Conservation (phyloP, 805 yeast genomes). For the Starmerella apis region DNA sequence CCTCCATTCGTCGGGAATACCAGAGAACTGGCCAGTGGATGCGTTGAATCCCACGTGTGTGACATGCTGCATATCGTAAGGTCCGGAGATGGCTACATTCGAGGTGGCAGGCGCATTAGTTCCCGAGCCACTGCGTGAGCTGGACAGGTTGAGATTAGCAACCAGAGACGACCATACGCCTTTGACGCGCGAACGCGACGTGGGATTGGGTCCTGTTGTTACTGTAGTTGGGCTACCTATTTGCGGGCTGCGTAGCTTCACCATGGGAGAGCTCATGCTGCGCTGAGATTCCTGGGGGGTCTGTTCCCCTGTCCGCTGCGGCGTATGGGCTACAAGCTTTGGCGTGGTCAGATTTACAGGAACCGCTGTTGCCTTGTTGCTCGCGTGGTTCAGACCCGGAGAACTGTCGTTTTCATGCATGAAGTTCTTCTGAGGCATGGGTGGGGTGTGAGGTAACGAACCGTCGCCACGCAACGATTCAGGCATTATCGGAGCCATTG, state of each 20-base stretch:
- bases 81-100: conserved; percentile 54
- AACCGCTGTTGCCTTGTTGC: conserved; percentile 1
- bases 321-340: conserved; percentile 2
- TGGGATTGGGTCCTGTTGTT: background rate
- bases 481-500: background rate
- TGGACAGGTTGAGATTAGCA: conserved; percentile 11
- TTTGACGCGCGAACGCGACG: conserved; percentile 7
- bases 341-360: conserved; percentile 5
- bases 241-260: conserved; percentile 1
- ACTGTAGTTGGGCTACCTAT: background rate
- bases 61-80: conserved; percentile 79
- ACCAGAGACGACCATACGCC: conserved; percentile 21
- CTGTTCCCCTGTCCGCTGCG: background rate
- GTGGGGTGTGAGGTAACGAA: background rate
- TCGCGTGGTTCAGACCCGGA: background rate
- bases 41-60: conserved; percentile 91
- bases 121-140: background rate
- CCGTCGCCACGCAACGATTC: background rate
- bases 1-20: conserved; percentile 91
- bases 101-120: conserved; percentile 8
- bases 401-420: background rate
- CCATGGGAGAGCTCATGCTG: conserved; percentile 7
- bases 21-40: conserved; percentile 77
- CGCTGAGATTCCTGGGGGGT: background rate
- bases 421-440: background rate